Percentiles rank a stretch among this genome's conserved stretches.
Evolutionary conservation across 768 basidiomycete species (phyloP).

Genomic region (Austroboletus festivus): DNA sequence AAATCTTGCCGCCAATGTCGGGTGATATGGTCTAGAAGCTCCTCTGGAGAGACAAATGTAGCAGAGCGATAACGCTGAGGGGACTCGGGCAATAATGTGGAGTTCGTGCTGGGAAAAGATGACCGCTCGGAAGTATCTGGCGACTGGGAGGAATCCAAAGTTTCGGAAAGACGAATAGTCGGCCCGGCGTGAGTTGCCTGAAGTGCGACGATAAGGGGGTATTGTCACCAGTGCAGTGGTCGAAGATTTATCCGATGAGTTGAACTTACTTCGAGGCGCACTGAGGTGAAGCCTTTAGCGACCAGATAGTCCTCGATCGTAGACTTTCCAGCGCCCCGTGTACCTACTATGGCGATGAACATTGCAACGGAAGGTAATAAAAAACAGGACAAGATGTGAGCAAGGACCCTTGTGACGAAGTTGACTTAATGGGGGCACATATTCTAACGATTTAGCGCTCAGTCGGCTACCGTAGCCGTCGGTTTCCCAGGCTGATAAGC

Average conservation of each 20-base stretch:
- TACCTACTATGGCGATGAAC: constrained; percentile 69
- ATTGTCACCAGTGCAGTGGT: background rate
- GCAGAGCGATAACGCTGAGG: constrained; percentile 21
- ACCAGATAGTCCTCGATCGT: constrained; percentile 59
- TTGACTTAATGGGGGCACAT: no score
- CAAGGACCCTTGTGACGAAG: no score
- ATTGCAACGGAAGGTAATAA: constrained; percentile 32
- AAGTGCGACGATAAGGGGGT: constrained; percentile 5
- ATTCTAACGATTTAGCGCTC: no score
- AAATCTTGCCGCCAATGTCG: constrained; percentile 75
- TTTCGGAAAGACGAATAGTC: background rate
- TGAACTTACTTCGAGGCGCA: no score
- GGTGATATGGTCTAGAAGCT: constrained; percentile 74
- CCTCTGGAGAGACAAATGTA: constrained; percentile 43
- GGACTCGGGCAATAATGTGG: constrained; percentile 15
- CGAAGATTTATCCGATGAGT: background rate
- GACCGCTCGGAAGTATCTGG: constrained; percentile 5
- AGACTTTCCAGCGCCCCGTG: constrained; percentile 59
- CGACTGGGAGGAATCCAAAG: background rate
- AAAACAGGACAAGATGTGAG: no score
- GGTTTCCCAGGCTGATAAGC: no score
- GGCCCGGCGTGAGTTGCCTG: background rate
- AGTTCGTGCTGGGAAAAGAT: constrained; percentile 22
- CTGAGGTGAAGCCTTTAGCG: constrained; percentile 52
- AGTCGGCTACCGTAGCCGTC: no score